phyloP scores from a whole-genome alignment of 495 filamentous ascomycete species.

The Penicillium pulvis region DNA sequence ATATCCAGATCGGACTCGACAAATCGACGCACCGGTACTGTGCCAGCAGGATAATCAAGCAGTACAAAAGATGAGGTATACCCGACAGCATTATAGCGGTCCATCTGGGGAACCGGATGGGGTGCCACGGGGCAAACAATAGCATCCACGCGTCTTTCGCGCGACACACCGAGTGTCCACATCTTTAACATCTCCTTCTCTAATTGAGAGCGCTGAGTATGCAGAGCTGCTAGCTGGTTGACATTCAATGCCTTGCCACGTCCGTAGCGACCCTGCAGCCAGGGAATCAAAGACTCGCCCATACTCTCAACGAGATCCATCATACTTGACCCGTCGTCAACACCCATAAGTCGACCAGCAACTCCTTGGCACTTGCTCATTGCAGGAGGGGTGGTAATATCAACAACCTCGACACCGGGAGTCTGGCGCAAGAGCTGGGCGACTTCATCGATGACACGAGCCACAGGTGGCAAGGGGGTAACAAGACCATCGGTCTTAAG shows the following conservation, averaged over 20 bases:
- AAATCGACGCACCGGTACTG: conserved; percentile 56
- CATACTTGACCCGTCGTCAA: conserved; percentile 55
- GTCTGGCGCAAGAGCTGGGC: conserved; percentile 40
- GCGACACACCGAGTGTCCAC: conserved; percentile 42
- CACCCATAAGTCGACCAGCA: conserved; percentile 57
- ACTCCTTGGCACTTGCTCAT: conserved; percentile 56
- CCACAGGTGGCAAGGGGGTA: conserved; percentile 60
- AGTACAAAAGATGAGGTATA: conserved; percentile 64
- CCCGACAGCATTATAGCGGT: conserved; percentile 61
- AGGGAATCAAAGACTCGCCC: conserved; percentile 59
- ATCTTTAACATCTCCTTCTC: conserved; percentile 58
- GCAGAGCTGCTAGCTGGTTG: conserved; percentile 48
- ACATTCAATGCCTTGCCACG: conserved; percentile 45
- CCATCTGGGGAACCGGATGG: conserved; percentile 64
- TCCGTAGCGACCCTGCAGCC: conserved; percentile 51
- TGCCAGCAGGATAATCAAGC: conserved; percentile 63
- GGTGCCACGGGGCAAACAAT: conserved; percentile 59
- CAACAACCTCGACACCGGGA: conserved; percentile 53
- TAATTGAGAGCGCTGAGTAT: conserved; percentile 49
- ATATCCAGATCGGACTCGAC: conserved; percentile 50
- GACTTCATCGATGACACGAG: conserved; percentile 55
- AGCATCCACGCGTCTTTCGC: conserved; percentile 49
- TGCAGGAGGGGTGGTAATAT: conserved; percentile 49
- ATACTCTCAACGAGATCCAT: conserved; percentile 56
- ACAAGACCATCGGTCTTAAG: conserved; percentile 58